Evolutionary conservation across 306 rosid genomes (phyloP).

Genomic region (Vigna nakashimae): DNA sequence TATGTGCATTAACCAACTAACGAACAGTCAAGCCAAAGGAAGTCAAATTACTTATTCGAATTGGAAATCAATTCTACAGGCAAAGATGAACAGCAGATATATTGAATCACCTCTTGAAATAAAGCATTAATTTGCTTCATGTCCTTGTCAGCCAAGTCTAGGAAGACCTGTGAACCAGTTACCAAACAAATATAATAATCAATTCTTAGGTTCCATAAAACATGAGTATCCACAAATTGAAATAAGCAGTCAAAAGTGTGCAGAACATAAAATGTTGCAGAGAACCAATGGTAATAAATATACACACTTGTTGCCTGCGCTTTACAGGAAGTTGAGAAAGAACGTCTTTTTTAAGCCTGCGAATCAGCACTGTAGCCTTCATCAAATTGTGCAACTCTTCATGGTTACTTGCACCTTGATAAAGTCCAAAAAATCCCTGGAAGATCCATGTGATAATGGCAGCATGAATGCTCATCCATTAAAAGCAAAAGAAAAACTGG

Average conservation of each 20-base stretch:
- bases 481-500: slow-evolving; percentile 36
- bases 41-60: slow-evolving; percentile 21
- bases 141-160: slow-evolving; percentile 90
- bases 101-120: slow-evolving; percentile 77
- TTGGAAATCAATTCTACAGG: slow-evolving; percentile 1
- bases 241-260: slow-evolving; percentile 23
- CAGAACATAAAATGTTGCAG: slow-evolving; percentile 24
- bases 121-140: slow-evolving; percentile 81
- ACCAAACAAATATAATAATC: slow-evolving; percentile 35
- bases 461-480: slow-evolving; percentile 25
- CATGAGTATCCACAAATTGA: slow-evolving; percentile 5
- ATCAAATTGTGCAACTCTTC: slow-evolving; percentile 96
- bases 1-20: slow-evolving; percentile 4
- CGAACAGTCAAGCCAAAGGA: slow-evolving; percentile 17
- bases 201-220: slow-evolving; percentile 6
- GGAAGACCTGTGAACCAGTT: slow-evolving; percentile 72
- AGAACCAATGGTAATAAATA: slow-evolving; percentile 34
- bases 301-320: slow-evolving; percentile 91
- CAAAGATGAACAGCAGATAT: slow-evolving; percentile 24
- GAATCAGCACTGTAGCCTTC: slow-evolving; percentile 92
- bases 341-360: slow-evolving; percentile 94
- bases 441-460: slow-evolving; percentile 38
- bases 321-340: slow-evolving; percentile 90
- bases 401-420: slow-evolving; percentile 98
- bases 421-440: slow-evolving; percentile 84